Conservation (phyloP, 192 early-diverging fungal genomes). For the Linnemannia elongata region DNA sequence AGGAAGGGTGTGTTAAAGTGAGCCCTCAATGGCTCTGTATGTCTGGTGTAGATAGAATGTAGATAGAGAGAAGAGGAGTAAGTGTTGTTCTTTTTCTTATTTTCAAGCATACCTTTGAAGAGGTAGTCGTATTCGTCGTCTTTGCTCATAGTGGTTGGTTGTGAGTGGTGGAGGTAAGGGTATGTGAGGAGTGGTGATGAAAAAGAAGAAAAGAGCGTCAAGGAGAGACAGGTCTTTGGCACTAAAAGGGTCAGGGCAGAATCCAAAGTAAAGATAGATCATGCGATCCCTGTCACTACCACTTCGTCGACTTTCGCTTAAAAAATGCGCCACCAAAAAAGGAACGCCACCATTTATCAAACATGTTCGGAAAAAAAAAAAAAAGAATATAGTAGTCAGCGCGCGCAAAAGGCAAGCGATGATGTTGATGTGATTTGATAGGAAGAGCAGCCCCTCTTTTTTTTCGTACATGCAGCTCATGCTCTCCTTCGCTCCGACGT, state of each 20-base stretch:
- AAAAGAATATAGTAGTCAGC: background rate
- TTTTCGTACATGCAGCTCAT: background rate
- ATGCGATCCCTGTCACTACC: background rate
- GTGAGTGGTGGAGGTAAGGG: background rate
- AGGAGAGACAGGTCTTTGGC: background rate
- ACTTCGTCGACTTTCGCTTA: background rate
- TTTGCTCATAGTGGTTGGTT: conserved; percentile 59
- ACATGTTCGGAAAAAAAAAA: background rate
- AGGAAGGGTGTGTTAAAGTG: background rate
- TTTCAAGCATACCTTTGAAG: conserved; percentile 76
- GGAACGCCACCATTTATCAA: background rate
- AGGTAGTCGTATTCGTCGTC: conserved; percentile 90
- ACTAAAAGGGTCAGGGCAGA: background rate
- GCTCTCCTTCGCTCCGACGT: background rate
- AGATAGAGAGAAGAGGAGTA: background rate
- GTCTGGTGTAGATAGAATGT: background rate
- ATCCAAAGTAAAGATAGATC: background rate
- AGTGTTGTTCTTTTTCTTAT: background rate
- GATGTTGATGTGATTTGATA: background rate
- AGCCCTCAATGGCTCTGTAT: background rate
- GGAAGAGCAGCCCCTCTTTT: background rate
- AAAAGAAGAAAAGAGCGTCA: conserved; percentile 3
- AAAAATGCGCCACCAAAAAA: background rate
- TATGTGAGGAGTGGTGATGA: conserved; percentile 5
- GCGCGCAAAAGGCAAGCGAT: background rate